Evolutionary conservation across 768 basidiomycete species (phyloP), one percentile per base, ranked within the genome.

Genomic region (Pseudohyphozyma bogoriensis): DNA sequence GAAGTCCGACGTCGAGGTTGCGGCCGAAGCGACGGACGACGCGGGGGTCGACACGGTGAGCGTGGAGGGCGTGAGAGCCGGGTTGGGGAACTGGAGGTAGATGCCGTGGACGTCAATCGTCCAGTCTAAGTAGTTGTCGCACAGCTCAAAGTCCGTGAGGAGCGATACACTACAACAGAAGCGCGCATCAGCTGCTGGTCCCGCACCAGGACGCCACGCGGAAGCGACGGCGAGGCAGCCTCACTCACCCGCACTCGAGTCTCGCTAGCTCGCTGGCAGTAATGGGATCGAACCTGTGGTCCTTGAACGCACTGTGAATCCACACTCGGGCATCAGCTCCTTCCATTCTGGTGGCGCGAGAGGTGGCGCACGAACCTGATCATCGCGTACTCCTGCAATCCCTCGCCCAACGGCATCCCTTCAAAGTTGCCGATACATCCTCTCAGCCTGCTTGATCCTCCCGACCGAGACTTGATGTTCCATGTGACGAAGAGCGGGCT

Each of bases 401-500:
- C 90, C 32, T 85, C 79, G 58, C 77, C 80, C 32, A 97, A 77
- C 15, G 83, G 75, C 73, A 84, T 79, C 15, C 87, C 79, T 36
- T 85, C 82, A 70, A 99, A 99, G 74, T 82, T 90, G 70, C 93
- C 93, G 68, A 99, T 96, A 76, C 93, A 99, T 50, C 93, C 93
- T 55, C 93, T 78, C 63, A 99, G 77, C 60, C 81, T 78, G 47
- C 82, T 78, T 26, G 80, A 72, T 59, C 81, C 80, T 35, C 83
- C 24, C 81, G 76, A 37, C 62, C 69, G 58, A 81, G 82, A 59
- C 78, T 78, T 35, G 81, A 82, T 85, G 74, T 89, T 91, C 92
- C 92, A 99, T 9, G 93, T 97, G 35, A 97, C 89, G 74, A 99
- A 99, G 57, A 99, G 78, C 16, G 92, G 90, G 74, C 89, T 90